Evolutionary conservation across 768 basidiomycete species (phyloP).

Genomic region (Suillus clintonianus): DNA sequence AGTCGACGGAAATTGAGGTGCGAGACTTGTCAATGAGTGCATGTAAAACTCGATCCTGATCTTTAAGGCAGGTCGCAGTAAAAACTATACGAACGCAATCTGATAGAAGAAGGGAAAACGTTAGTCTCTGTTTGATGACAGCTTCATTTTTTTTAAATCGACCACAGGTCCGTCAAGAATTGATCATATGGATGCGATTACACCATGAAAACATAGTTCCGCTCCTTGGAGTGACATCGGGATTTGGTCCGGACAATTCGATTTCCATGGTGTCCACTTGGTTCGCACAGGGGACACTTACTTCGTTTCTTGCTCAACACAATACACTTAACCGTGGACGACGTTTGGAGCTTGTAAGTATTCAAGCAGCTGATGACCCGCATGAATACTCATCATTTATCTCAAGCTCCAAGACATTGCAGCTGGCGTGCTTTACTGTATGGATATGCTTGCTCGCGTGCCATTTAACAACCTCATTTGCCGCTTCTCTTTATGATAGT

Average conservation of each 20-base stretch:
- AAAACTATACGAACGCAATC: neutral
- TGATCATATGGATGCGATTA: conserved; percentile 28
- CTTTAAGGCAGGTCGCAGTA: neutral
- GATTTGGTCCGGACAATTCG: conserved; percentile 22
- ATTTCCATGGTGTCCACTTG: conserved; percentile 32
- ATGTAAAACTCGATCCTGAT: neutral
- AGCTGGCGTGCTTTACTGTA: conserved; percentile 6
- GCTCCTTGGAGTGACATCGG: conserved; percentile 24
- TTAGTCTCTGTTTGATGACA: neutral
- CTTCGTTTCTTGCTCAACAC: conserved; percentile 14
- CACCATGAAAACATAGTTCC: conserved; percentile 26
- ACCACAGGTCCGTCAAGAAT: conserved; percentile 19
- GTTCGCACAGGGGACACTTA: conserved; percentile 28
- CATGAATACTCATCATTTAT: neutral
- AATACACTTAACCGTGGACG: neutral
- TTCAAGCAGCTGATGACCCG: neutral
- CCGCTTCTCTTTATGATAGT: neutral
- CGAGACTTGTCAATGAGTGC: neutral
- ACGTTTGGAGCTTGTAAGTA: neutral
- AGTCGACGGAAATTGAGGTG: neutral
- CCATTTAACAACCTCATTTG: neutral
- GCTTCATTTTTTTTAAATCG: neutral
- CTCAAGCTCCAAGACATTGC: conserved; percentile 1
- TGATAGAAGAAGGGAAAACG: neutral
- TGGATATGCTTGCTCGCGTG: neutral